Evolutionary conservation across 1,284 basidiomycete genomes (phyloP), one percentile per base, ranked within the genome.

Genomic region (Quambalaria eucalypti): DNA sequence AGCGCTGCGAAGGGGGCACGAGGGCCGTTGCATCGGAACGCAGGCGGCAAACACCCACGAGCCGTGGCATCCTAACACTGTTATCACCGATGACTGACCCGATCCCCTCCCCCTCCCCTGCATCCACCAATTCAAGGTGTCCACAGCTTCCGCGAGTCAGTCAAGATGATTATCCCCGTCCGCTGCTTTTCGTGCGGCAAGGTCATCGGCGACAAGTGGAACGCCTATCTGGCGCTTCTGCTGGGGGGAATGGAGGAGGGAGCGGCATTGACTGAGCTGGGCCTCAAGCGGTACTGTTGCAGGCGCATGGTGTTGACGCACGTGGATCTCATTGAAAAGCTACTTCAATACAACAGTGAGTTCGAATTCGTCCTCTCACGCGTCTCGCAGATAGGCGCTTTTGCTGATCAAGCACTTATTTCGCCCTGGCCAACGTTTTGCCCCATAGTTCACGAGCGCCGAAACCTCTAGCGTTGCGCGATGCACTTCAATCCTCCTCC

Each of bases 221-320:
- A 73, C 51, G 69, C 70, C 49, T 74, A 73, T 59, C 66, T 74
- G 16, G 68, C 67, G 16, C 58, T 74, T 10, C 64, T 74, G 38
- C 60, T 72, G 28, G 65, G 66, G 39, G 72, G 69, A 30, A 65
- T 64, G 25, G 68, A 63, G n/a, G 72, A 74, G 47, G 89, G 92
- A 66, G 90, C 96, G 59, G 92, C 92, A 8, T 82, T 97, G 51
- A 91, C 95, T 64, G 85, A 87, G 68, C 81, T 96, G 4, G 87
- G 91, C 63, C 79, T 97, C 54, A 92, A 90, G 77, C 81, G 93
- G 56, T 97, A 97, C 77, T 97, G 92, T 78, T 97, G 93, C 78
- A 82, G 93, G 48, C 83, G 93, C 53, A 98, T 98, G 93, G 89
- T 98, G 10, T 79, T 97, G 54, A 97, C 93, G 0, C 93, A 98